Base-by-base conservation (phyloP, 805 yeast genomes). In the Torulaspora franciscae region DNA sequence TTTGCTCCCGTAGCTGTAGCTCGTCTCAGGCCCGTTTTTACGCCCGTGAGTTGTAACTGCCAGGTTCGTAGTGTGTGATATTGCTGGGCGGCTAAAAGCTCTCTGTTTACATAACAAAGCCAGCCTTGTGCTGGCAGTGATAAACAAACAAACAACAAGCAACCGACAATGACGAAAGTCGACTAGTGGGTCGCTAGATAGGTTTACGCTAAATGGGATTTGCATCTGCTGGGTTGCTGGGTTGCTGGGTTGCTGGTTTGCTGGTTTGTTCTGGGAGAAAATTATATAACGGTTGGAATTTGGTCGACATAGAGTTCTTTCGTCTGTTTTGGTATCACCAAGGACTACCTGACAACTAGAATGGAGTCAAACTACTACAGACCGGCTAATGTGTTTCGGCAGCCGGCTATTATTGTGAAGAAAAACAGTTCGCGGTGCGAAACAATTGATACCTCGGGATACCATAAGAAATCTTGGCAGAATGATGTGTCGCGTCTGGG, bases 321-420 rank as follows among this genome's bases (percentile, higher is more conserved):
- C 32, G 33, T 30, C 19, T 14, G 8, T 30, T 14, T 32, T 27
- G 25, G 17, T 15, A 22, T 14, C 24, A 24, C 11, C 17, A 19
- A 29, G 22, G 29, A 13, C 19, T 13, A n/a, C 27, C 11, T 9
- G n/a, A n/a, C 25, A 10, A 6, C 7, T 26, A 32, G 3, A 14
- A 41, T 41, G 44, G 44, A 41, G 14, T 17, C 39, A 9, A 46
- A 47, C 11, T 58, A 49, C 32, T 61, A 59, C 35, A 48, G 47
- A 44, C 62, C 65, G n/a, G 42, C 50, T 4, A 54, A 48, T 32
- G 50, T 59, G 8, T 61, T 59, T 41, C 52, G 64, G 27, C 63
- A 59, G 27, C 57, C 60, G 8, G 62, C 63, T 6, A 51, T 59
- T 9, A 27, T 35, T 25, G 44, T 53, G 1, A 52, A 55, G 40